These are phyloP conservation scores for Penicillium sp. DNA, from an alignment of 2,329 filamentous ascomycete species.

Conservation along the genomic window DNA sequence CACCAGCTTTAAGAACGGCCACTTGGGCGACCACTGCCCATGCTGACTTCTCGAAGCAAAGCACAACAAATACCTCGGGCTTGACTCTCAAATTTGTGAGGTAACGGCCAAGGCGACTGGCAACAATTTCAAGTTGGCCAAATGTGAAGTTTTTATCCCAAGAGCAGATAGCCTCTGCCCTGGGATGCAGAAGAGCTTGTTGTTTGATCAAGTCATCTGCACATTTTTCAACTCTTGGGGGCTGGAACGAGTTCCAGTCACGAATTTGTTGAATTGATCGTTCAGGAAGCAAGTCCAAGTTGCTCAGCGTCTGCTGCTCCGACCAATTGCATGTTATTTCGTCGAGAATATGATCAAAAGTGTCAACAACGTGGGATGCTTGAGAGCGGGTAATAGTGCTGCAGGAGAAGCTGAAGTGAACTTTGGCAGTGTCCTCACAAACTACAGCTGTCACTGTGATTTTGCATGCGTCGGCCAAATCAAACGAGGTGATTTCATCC, in stretches of 20 bases:
- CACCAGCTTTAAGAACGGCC: constrained; percentile 39
- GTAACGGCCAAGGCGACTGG: constrained; percentile 32
- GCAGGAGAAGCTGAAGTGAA: constrained; percentile 49
- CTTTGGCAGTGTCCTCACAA: constrained; percentile 36
- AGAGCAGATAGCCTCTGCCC: constrained; percentile 27
- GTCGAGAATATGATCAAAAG: constrained; percentile 29
- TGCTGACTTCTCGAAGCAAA: constrained; percentile 41
- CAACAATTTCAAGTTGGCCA: constrained; percentile 33
- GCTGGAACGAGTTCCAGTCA: constrained; percentile 30
- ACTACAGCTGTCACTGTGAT: constrained; percentile 26
- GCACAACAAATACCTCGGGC: constrained; percentile 34
- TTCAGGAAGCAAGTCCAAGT: constrained; percentile 28
- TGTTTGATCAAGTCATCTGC: constrained; percentile 35
- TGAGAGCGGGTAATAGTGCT: constrained; percentile 42
- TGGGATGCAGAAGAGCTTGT: constrained; percentile 19
- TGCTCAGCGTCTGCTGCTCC: constrained; percentile 16
- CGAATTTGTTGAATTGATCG: constrained; percentile 27
- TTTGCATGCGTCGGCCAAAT: constrained; percentile 16
- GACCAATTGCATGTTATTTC: constrained; percentile 20
- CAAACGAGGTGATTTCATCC: constrained; percentile 1
- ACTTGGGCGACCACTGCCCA: constrained; percentile 40
- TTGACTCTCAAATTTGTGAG: constrained; percentile 35
- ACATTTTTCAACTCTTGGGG: constrained; percentile 27
- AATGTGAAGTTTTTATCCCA: constrained; percentile 37
- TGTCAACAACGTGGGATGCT: constrained; percentile 27